Evolutionary conservation across 495 filamentous ascomycete species (phyloP).

Genomic region (Tuber borchii): DNA sequence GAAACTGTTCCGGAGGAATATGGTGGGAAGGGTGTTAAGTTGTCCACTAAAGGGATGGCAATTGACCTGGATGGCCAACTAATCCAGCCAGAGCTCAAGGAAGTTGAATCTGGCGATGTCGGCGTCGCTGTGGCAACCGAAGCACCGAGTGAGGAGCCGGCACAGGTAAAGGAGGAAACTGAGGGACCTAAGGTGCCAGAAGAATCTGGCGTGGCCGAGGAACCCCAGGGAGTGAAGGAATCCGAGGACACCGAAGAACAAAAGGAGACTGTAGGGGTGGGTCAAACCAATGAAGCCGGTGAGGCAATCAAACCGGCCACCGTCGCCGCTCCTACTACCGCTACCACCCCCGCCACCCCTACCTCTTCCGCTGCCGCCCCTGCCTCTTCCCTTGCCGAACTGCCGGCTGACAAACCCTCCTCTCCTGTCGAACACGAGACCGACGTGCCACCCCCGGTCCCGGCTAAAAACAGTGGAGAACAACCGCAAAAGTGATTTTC

Average conservation of each 20-base stretch:
- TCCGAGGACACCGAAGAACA: background rate
- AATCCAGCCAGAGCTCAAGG: slow-evolving; percentile 36
- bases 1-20: slow-evolving; percentile 49
- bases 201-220: background rate
- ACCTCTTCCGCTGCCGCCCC: background rate
- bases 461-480: background rate
- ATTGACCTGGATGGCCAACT: slow-evolving; percentile 18
- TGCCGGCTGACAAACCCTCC: background rate
- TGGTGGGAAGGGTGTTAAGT: slow-evolving; percentile 21
- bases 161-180: slow-evolving; percentile 15
- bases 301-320: background rate
- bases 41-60: slow-evolving; percentile 3
- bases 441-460: background rate
- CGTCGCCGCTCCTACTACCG: too few relatives aligned
- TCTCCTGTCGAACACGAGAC: background rate
- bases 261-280: background rate
- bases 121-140: too few relatives aligned
- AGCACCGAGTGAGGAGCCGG: too few relatives aligned
- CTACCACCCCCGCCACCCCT: background rate
- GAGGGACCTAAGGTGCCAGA: background rate
- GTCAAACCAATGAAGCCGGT: background rate
- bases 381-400: background rate
- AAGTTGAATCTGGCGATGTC: too few relatives aligned
- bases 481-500: background rate
- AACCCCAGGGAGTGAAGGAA: background rate